These are phyloP conservation scores for Backusella circina DNA, from an alignment of 192 early-diverging fungal species.

Conservation along the genomic window DNA sequence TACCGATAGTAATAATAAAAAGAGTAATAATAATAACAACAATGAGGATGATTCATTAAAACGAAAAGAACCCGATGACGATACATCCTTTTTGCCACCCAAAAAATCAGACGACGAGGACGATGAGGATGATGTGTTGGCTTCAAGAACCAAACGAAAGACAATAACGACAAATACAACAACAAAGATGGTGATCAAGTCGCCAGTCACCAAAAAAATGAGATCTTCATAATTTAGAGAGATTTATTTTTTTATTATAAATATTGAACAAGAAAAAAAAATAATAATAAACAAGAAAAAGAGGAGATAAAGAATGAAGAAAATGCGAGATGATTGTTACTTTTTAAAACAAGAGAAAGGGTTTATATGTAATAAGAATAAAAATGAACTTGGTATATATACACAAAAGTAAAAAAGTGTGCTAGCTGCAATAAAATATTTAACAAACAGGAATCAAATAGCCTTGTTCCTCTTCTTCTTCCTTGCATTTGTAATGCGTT, in stretches of 20 bases:
- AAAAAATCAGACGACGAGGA: constrained; percentile 4
- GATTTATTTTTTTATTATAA: constrained; percentile 1
- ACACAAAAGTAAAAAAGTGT: neutral
- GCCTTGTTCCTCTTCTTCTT: constrained; percentile 16
- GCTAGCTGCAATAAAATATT: neutral
- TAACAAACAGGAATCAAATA: constrained; percentile 10
- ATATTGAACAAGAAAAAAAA: neutral
- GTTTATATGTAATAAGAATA: neutral
- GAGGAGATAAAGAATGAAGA: neutral
- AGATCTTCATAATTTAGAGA: neutral
- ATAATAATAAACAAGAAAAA: neutral
- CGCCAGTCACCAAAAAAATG: constrained; percentile 1
- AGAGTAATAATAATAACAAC: neutral
- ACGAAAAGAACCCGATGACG: neutral
- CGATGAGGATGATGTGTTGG: constrained; percentile 1
- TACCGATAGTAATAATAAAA: neutral
- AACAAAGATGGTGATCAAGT: constrained; percentile 5
- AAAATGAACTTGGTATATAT: neutral
- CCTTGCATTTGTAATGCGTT: constrained; percentile 13
- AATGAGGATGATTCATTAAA: neutral
- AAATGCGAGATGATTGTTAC: no score
- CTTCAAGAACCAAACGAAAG: neutral
- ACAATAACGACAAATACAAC: neutral
- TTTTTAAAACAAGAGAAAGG: neutral
- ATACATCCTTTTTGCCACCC: neutral